Evolutionary conservation across 2,329 filamentous ascomycete genomes (phyloP).

Genomic region (Geoglossum cookeanum): DNA sequence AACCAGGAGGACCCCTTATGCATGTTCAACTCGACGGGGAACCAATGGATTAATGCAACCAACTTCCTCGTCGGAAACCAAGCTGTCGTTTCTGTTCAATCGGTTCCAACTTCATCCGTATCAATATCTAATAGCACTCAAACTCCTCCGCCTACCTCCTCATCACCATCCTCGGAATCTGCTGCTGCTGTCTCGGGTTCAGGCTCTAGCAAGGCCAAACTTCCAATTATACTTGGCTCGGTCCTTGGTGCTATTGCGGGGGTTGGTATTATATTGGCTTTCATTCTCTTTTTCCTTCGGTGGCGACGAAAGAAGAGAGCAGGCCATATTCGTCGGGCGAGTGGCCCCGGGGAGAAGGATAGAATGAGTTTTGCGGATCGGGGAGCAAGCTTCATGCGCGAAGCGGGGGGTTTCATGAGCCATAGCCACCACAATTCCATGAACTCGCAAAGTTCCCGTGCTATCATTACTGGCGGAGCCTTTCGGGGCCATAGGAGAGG

Average conservation of each 20-base stretch:
- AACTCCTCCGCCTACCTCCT: constrained; percentile 12
- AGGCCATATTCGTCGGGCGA: constrained; percentile 26
- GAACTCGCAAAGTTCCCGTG: constrained; percentile 24
- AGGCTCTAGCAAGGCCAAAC: constrained; percentile 7
- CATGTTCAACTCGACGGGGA: constrained; percentile 58
- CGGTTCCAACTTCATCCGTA: constrained; percentile 12
- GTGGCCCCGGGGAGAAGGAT: constrained; percentile 36
- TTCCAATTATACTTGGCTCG: constrained; percentile 46
- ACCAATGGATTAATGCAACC: constrained; percentile 60
- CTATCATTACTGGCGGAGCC: constrained; percentile 22
- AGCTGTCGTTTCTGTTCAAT: background rate
- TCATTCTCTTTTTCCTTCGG: constrained; percentile 50
- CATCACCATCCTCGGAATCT: constrained; percentile 11
- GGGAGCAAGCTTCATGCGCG: constrained; percentile 32
- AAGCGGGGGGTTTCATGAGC: constrained; percentile 25
- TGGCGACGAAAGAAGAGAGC: constrained; percentile 37
- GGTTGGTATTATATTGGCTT: constrained; percentile 47
- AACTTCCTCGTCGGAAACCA: constrained; percentile 39
- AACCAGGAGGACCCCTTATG: constrained; percentile 44
- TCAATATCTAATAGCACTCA: constrained; percentile 7
- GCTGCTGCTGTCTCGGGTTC: constrained; percentile 3
- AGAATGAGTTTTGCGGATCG: constrained; percentile 31
- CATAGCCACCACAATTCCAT: constrained; percentile 8
- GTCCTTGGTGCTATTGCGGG: constrained; percentile 68
- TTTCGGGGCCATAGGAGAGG: background rate